Percentiles rank a stretch among this genome's conserved stretches.
Evolutionary conservation across 2,329 filamentous ascomycete genomes (phyloP).

Genomic region (Aspergillus hortae): DNA sequence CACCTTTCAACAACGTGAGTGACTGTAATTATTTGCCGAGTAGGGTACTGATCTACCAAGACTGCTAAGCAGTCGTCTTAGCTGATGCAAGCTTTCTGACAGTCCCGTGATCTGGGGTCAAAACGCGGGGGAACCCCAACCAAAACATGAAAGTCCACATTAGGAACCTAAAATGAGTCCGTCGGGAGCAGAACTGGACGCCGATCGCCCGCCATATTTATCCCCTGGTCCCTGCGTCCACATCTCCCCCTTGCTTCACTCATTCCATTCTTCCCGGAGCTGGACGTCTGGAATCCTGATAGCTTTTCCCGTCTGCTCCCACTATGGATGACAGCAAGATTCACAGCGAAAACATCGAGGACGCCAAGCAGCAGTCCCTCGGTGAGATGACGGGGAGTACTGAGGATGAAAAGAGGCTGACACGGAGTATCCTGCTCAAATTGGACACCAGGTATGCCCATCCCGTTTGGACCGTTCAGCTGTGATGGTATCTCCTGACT

Average conservation of each 20-base stretch:
- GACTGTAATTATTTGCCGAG: too few relatives aligned
- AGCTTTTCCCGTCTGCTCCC: neutral
- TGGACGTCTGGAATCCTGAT: neutral
- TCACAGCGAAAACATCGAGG: conserved; percentile 19
- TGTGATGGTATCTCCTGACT: neutral
- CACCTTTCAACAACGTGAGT: too few relatives aligned
- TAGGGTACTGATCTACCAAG: too few relatives aligned
- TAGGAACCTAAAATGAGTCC: neutral
- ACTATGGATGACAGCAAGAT: conserved; percentile 19
- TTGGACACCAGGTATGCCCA: conserved; percentile 48
- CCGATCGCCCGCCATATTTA: neutral
- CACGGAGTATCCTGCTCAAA: conserved; percentile 50
- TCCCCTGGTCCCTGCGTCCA: neutral
- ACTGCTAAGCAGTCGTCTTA: too few relatives aligned
- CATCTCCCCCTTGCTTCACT: neutral
- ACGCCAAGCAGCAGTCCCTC: conserved; percentile 10
- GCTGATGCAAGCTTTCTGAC: too few relatives aligned
- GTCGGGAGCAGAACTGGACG: neutral
- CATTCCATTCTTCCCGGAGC: neutral
- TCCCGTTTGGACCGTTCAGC: too few relatives aligned
- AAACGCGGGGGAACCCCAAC: too few relatives aligned
- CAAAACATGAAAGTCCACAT: too few relatives aligned
- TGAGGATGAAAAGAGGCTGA: conserved; percentile 23
- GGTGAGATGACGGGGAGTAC: too few relatives aligned
- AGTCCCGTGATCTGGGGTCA: too few relatives aligned